Base-by-base conservation (phyloP, 257 asterid genomes). In the Solanum etuberosum region DNA sequence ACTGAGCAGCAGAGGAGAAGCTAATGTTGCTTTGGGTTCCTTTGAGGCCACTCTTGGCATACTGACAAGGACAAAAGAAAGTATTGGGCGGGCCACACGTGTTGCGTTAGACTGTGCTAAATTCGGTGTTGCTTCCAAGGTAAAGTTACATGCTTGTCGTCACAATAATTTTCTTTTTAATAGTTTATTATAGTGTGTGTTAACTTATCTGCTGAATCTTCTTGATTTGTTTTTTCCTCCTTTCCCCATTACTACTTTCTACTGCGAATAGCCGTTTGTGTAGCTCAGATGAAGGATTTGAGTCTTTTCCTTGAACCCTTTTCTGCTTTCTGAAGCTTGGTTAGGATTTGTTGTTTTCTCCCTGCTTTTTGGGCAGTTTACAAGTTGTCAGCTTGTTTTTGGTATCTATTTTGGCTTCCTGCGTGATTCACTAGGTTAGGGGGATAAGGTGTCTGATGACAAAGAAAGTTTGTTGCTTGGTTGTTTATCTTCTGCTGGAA, bases 91-190 rank as follows among this genome's bases (percentile, higher is more conserved):
- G 72, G 98, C 99, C 18, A 96, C 99, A 18, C 94, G 94, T 85
- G 78, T 92, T 86, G 98, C 99, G 72, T 94, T 96, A 76, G 98
- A 96, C 88, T 95, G 98, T 91, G 97, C 98, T 54, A 95, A 95
- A 87, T 87, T 84, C 84, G 98, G 99, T 65, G 92, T 94, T 90
- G 98, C 98, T 86, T 88, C 95, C 86, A 93, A 94, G 98, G 99
- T 96, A 93, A 80, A 72, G 72, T 21, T 84, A 46, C 63, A 9
- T 54, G 73, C 83, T 71, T 65, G 14, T 20, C 9, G 5, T 86
- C 40, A 51, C 38, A 51, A 46, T 34, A 72, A 18, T 46, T 31
- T 31, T 81, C 20, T 81, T 46, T 46, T 10, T 18, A 46, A 18
- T 81, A 81, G 68, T 43, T 43, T 78, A 35, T 48, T 48, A 21